These are phyloP conservation scores for Chlorella sp. DNA, from an alignment of 139 green algal genomes.

Conservation along the genomic window DNA sequence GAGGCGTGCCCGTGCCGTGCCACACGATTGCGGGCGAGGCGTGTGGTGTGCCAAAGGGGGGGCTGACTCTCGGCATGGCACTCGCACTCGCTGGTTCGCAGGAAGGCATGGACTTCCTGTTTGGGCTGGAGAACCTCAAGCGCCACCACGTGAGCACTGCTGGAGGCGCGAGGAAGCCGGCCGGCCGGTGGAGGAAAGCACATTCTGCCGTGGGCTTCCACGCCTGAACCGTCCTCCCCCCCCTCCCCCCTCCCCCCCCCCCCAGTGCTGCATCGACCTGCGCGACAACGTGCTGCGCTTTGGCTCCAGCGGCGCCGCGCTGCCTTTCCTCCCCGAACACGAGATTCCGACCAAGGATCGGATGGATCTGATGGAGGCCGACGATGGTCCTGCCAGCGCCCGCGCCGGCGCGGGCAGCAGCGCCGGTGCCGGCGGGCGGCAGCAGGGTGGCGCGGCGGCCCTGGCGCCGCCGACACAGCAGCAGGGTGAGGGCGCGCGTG, in stretches of 20 bases:
- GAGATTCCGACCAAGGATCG: constrained; percentile 34
- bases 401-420: background rate
- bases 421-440: background rate
- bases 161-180: background rate
- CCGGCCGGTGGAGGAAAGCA: background rate
- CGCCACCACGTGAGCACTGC: constrained; percentile 79
- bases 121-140: constrained; percentile 95
- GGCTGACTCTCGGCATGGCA: too few relatives aligned
- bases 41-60: too few relatives aligned
- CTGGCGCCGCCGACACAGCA: too few relatives aligned
- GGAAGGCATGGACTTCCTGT: constrained; percentile 87
- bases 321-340: constrained; percentile 84
- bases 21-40: too few relatives aligned
- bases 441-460: too few relatives aligned
- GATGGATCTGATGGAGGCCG: background rate
- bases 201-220: background rate
- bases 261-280: constrained; percentile 75
- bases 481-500: too few relatives aligned
- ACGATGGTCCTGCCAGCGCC: background rate
- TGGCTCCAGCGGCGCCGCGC: constrained; percentile 36
- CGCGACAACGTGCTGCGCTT: constrained; percentile 70
- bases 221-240: background rate
- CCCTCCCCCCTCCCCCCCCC: background rate
- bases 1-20: too few relatives aligned
- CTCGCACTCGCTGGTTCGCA: too few relatives aligned